These are phyloP conservation scores for Metschnikowia aberdeeniae DNA, from an alignment of 805 yeast species.

Conservation along the genomic window DNA sequence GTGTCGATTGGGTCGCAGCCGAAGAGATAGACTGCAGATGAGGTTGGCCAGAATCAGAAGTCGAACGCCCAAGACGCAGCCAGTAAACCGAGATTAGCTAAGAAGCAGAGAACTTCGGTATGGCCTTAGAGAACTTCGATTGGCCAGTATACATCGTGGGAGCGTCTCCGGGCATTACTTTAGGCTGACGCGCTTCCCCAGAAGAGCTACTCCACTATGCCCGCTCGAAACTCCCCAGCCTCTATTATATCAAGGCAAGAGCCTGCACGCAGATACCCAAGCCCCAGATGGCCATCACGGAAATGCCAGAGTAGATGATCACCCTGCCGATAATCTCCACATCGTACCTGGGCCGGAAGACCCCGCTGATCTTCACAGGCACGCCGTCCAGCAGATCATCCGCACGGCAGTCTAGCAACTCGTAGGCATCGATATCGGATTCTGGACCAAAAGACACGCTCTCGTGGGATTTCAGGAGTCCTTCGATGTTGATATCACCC, in stretches of 20 bases:
- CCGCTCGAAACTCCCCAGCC: neutral
- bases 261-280: slow-evolving; percentile 23
- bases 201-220: too few species aligned
- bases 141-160: too few species aligned
- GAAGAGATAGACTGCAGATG: neutral
- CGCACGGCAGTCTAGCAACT: slow-evolving; percentile 32
- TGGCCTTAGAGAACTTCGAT: too few species aligned
- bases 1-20: slow-evolving; percentile 2
- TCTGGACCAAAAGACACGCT: slow-evolving; percentile 34
- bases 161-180: too few species aligned
- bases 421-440: slow-evolving; percentile 40
- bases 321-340: slow-evolving; percentile 75
- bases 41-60: too few species aligned
- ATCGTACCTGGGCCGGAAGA: slow-evolving; percentile 60
- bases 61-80: too few species aligned
- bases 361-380: slow-evolving; percentile 33
- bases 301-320: slow-evolving; percentile 78
- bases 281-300: slow-evolving; percentile 51
- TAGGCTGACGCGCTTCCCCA: too few species aligned
- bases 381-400: slow-evolving; percentile 3
- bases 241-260: slow-evolving; percentile 6
- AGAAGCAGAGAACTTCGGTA: too few species aligned
- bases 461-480: slow-evolving; percentile 24
- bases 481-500: slow-evolving; percentile 12
- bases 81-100: too few species aligned